Conservation (phyloP, 2,329 filamentous ascomycete species). For the Pyricularia grisea region DNA sequence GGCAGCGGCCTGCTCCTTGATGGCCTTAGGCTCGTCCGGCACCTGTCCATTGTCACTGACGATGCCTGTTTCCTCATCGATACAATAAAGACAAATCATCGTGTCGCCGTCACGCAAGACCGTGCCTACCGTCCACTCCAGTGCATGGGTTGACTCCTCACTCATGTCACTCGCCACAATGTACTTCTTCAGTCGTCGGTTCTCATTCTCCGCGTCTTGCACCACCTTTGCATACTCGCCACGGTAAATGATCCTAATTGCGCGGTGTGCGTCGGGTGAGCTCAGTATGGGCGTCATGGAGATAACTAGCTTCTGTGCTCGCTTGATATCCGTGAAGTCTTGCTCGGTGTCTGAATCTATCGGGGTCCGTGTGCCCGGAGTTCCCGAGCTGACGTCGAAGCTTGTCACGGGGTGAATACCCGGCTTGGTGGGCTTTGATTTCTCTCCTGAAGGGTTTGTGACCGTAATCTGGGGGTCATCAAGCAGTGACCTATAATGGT, state of each 20-base stretch:
- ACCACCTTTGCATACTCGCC: conserved; percentile 75
- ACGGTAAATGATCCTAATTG: conserved; percentile 81
- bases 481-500: conserved; percentile 55
- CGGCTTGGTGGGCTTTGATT: conserved; percentile 41
- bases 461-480: conserved; percentile 58
- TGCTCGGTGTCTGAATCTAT: conserved; percentile 81
- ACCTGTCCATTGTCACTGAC: conserved; percentile 38
- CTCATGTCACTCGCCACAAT: conserved; percentile 93
- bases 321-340: conserved; percentile 74
- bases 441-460: conserved; percentile 54
- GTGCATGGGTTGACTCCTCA: conserved; percentile 85
- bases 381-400: conserved; percentile 57
- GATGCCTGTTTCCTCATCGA: conserved; percentile 76
- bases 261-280: conserved; percentile 66
- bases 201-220: conserved; percentile 67
- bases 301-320: conserved; percentile 76
- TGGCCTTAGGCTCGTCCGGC: conserved; percentile 64
- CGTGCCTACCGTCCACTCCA: conserved; percentile 97
- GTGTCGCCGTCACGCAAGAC: conserved; percentile 92
- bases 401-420: conserved; percentile 74
- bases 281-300: conserved; percentile 72
- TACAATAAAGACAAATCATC: conserved; percentile 83
- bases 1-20: conserved; percentile 65
- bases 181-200: conserved; percentile 77
- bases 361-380: conserved; percentile 43